Evolutionary conservation across 441 rosid genomes (phyloP).

Genomic region (Populus hybrid): DNA sequence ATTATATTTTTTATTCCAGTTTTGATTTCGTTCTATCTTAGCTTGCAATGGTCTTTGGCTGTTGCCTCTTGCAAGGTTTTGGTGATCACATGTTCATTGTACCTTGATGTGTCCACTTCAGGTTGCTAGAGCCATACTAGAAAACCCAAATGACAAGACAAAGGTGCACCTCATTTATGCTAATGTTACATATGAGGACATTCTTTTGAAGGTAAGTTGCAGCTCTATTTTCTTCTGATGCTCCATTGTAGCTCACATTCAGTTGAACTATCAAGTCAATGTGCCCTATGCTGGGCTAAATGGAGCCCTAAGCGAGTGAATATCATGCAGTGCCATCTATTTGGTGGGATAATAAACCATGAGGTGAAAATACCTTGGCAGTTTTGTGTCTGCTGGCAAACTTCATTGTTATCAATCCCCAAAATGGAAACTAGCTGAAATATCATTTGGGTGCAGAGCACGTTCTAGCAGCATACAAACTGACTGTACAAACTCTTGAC

Average conservation of each 20-base stretch:
- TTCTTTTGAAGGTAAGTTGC: constrained; percentile 64
- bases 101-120: constrained; percentile 27
- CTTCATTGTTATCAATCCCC: background rate
- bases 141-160: constrained; percentile 75
- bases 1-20: background rate
- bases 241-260: background rate
- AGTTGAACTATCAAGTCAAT: background rate
- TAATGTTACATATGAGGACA: constrained; percentile 76
- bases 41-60: background rate
- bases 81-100: background rate
- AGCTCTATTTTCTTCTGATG: background rate
- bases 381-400: background rate
- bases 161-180: constrained; percentile 83
- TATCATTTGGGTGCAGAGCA: background rate
- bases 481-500: background rate
- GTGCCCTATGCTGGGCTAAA: background rate
- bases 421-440: background rate
- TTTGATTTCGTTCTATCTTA: background rate
- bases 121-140: constrained; percentile 85
- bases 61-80: background rate
- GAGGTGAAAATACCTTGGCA: background rate
- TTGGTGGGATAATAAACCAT: background rate
- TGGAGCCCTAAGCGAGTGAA: background rate
- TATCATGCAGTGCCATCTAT: background rate
- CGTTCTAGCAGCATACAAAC: background rate